phyloP scores from a whole-genome alignment of 2,329 filamentous ascomycete species.

The Verticillium klebahnii region DNA sequence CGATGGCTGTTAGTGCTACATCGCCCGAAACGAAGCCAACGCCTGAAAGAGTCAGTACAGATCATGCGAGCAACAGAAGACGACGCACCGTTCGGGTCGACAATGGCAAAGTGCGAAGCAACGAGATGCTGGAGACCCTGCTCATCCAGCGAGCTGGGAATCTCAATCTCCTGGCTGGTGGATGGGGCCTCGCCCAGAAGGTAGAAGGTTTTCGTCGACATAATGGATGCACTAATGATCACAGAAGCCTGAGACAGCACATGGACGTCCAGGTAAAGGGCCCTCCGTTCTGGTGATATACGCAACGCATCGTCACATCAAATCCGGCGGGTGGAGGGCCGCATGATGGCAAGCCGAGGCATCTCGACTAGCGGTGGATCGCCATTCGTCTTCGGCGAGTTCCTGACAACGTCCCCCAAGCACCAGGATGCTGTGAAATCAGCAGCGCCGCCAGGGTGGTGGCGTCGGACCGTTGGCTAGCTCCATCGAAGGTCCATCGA shows the following conservation, averaged over 20 bases:
- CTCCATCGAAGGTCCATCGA: not conserved
- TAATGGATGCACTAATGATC: slow-evolving; percentile 11
- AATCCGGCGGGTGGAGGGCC: not conserved
- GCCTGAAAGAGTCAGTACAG: slow-evolving; percentile 17
- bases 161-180: slow-evolving; percentile 29
- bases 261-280: not conserved
- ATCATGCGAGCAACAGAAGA: not conserved
- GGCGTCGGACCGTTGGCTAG: not conserved
- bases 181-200: slow-evolving; percentile 35
- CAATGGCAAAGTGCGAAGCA: slow-evolving; percentile 37
- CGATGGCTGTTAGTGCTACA: slow-evolving; percentile 22
- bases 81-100: slow-evolving; percentile 31
- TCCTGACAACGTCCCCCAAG: not conserved
- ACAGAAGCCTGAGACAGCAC: not conserved
- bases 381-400: not conserved
- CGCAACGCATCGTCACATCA: not conserved
- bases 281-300: not conserved
- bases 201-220: slow-evolving; percentile 34
- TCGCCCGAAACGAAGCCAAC: slow-evolving; percentile 29
- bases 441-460: not conserved
- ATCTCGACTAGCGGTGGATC: not conserved
- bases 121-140: slow-evolving; percentile 33
- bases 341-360: not conserved
- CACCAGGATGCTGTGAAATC: not conserved
- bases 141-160: slow-evolving; percentile 27